Evolutionary conservation across 2,329 filamentous ascomycete genomes (phyloP).

Genomic region (Pseudogymnoascus sp.): DNA sequence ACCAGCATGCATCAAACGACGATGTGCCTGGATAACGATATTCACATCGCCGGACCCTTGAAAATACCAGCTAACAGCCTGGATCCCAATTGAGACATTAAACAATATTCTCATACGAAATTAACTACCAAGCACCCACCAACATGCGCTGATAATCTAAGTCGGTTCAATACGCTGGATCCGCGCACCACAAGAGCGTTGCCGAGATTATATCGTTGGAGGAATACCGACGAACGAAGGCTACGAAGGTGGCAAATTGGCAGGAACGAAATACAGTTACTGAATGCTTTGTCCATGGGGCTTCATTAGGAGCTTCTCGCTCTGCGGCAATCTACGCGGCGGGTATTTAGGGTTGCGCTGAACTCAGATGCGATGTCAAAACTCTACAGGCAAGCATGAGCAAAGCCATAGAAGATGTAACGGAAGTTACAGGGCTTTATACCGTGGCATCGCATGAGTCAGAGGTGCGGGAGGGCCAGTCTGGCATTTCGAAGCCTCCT

Average conservation of each 20-base stretch:
- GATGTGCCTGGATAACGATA: not conserved
- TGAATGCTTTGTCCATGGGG: not conserved
- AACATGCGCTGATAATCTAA: not conserved
- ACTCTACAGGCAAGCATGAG: not conserved
- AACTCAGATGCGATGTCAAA: not conserved
- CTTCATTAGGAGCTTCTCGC: not conserved
- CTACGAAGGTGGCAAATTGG: not conserved
- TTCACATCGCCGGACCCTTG: not conserved
- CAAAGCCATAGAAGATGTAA: conserved; percentile 3
- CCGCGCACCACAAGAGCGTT: not conserved
- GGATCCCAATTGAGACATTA: not conserved
- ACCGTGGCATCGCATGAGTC: not conserved
- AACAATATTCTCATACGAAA: not conserved
- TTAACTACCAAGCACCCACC: not conserved
- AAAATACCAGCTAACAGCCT: not conserved
- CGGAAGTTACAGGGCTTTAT: not conserved
- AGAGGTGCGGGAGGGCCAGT: not conserved
- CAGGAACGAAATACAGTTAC: not conserved
- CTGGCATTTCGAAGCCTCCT: conserved; percentile 14
- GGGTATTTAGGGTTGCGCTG: not conserved
- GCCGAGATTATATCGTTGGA: not conserved
- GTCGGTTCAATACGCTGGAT: not conserved
- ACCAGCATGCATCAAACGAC: not conserved
- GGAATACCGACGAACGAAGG: not conserved
- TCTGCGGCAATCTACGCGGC: not conserved